phyloP scores from a whole-genome alignment of 2,329 filamentous ascomycete genomes.

The Nectriaceae sp. region DNA sequence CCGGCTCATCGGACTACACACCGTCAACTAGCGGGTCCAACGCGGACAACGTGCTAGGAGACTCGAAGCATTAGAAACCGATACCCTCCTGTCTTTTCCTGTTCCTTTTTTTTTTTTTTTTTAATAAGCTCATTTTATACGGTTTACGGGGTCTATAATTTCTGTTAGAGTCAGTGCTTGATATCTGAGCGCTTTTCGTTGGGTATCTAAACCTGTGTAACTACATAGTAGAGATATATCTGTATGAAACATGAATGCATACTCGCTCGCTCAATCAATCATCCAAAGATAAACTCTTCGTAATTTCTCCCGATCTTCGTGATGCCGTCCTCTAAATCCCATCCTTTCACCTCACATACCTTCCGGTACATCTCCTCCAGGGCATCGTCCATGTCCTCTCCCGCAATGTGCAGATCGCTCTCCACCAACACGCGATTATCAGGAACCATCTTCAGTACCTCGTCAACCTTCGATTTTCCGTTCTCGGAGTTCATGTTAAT shows the following conservation, averaged over 20 bases:
- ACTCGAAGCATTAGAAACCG: conserved; percentile 21
- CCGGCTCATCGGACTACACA: conserved; percentile 31
- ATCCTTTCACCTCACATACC: conserved; percentile 77
- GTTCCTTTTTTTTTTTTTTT: conserved; percentile 12
- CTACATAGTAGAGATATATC: too few relatives aligned
- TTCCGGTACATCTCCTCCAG: conserved; percentile 75
- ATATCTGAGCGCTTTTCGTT: neutral
- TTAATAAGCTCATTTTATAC: too few relatives aligned
- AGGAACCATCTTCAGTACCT: conserved; percentile 72
- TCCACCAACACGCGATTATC: conserved; percentile 81
- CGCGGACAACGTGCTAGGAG: conserved; percentile 23
- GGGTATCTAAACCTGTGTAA: neutral
- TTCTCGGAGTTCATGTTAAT: conserved; percentile 71
- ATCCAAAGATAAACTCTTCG: conserved; percentile 72
- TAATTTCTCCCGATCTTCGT: conserved; percentile 72
- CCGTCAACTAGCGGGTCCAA: conserved; percentile 22
- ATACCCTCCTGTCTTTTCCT: conserved; percentile 2
- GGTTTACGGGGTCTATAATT: too few relatives aligned
- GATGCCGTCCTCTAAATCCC: conserved; percentile 73
- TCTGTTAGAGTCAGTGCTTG: too few relatives aligned
- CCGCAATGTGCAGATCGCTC: conserved; percentile 86
- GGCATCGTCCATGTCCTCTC: conserved; percentile 74
- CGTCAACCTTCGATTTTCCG: conserved; percentile 52
- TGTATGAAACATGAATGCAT: too few relatives aligned
- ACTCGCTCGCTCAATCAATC: too few relatives aligned